Evolutionary conservation across 371 early-diverging fungal genomes (phyloP).

Genomic region (Rhizoclosmatium hyalinum): DNA sequence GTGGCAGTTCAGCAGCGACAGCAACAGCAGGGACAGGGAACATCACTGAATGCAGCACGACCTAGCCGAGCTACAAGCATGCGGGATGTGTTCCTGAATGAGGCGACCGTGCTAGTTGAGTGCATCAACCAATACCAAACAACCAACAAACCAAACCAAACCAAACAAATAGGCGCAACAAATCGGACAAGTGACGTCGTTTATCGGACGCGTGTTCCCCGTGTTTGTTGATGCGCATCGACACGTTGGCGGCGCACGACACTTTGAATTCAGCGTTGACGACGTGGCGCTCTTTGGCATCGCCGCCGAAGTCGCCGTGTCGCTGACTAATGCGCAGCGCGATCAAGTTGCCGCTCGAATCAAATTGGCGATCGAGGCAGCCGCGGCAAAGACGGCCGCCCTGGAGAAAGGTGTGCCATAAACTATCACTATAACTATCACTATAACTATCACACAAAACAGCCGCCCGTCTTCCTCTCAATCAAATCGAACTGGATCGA

Average conservation of each 20-base stretch:
- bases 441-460: too few species aligned
- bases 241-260: background rate
- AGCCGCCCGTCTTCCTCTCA: too few species aligned
- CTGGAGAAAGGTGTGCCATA: constrained; percentile 3
- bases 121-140: background rate
- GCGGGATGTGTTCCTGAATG: background rate
- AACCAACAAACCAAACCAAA: background rate
- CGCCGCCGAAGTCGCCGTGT: background rate
- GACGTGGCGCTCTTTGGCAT: constrained; percentile 14
- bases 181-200: background rate
- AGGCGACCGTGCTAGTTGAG: constrained; percentile 2
- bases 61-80: too few species aligned
- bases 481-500: background rate
- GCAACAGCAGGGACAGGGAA: too few species aligned
- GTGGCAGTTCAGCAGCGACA: too few species aligned
- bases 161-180: background rate
- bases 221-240: background rate
- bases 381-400: constrained; percentile 1
- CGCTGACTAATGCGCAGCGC: constrained; percentile 34
- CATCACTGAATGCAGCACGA: too few species aligned
- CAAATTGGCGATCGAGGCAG: constrained; percentile 27
- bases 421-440: background rate
- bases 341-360: constrained; percentile 32
- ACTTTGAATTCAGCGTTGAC: background rate
- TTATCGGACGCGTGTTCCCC: background rate